phyloP scores from a whole-genome alignment of 179 eudicot species.

The Camellia oleifera region DNA sequence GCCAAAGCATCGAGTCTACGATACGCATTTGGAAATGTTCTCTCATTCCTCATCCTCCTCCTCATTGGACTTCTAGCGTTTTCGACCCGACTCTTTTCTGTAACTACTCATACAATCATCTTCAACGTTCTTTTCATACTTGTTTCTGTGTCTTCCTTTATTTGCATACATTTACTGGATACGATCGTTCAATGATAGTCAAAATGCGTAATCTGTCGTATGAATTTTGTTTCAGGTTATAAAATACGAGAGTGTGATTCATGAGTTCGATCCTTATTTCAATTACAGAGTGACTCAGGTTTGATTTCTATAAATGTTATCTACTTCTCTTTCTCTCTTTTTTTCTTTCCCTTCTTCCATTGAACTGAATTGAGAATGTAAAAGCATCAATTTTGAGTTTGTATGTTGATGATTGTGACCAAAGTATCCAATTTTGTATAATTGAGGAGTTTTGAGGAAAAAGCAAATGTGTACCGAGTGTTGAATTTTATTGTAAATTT shows the following conservation, averaged over 20 bases:
- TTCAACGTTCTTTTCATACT: not conserved
- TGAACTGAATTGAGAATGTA: not conserved
- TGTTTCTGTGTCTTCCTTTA: not conserved
- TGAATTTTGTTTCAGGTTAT: conserved; percentile 56
- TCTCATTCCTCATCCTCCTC: conserved; percentile 72
- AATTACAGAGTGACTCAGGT: conserved; percentile 99
- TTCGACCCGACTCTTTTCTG: conserved; percentile 98
- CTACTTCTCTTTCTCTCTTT: not conserved
- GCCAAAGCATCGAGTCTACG: conserved; percentile 50
- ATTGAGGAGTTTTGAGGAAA: not conserved
- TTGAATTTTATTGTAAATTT: not conserved
- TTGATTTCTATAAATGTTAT: not conserved
- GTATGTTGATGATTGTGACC: not conserved
- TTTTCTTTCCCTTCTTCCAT: not conserved
- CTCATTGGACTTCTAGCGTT: conserved; percentile 93
- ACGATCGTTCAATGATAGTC: conserved; percentile 12
- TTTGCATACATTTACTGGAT: conserved; percentile 18
- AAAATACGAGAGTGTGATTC: conserved; percentile 95
- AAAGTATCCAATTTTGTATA: not conserved
- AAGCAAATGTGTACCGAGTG: too few relatives aligned
- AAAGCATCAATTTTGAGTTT: not conserved
- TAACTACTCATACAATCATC: conserved; percentile 16
- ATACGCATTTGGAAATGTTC: conserved; percentile 77
- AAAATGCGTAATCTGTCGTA: not conserved
- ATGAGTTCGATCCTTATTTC: conserved; percentile 97